Conservation (phyloP, 2,329 filamentous ascomycete species). For the Helicocarpus griseus region DNA sequence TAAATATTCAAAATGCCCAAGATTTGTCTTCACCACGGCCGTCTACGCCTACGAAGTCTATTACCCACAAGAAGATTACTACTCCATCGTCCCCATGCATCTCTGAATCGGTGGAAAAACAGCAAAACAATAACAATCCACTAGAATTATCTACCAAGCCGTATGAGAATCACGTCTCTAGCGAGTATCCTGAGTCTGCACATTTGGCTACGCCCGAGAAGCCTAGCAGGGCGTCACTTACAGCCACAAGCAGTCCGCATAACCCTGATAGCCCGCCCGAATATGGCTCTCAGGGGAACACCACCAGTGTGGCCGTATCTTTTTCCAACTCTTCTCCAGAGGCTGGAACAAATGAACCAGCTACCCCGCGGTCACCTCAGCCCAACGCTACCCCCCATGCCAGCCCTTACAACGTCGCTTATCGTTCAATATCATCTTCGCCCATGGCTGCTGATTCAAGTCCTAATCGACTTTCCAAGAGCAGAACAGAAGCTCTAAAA, state of each 20-base stretch:
- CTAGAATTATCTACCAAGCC: neutral
- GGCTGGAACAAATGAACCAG: neutral
- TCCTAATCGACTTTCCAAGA: slow-evolving; percentile 24
- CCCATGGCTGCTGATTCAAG: slow-evolving; percentile 11
- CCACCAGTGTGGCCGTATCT: neutral
- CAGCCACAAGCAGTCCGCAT: neutral
- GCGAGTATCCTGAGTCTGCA: neutral
- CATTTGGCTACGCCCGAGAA: neutral
- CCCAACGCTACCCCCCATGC: neutral
- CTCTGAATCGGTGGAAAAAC: neutral
- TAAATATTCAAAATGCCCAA: neutral
- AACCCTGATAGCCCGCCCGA: no score
- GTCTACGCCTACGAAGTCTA: neutral
- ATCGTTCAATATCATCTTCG: neutral
- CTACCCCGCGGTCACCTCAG: neutral
- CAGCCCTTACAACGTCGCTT: neutral
- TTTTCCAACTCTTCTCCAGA: neutral
- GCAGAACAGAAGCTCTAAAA: slow-evolving; percentile 14
- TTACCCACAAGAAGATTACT: neutral
- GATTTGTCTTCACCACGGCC: neutral
- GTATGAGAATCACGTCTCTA: neutral
- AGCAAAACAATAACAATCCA: neutral
- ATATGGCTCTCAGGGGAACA: no score
- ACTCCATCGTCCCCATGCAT: neutral
- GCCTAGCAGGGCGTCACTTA: neutral